These are phyloP conservation scores for Copromyces sp. DNA, from an alignment of 495 filamentous ascomycete species.

Conservation along the genomic window DNA sequence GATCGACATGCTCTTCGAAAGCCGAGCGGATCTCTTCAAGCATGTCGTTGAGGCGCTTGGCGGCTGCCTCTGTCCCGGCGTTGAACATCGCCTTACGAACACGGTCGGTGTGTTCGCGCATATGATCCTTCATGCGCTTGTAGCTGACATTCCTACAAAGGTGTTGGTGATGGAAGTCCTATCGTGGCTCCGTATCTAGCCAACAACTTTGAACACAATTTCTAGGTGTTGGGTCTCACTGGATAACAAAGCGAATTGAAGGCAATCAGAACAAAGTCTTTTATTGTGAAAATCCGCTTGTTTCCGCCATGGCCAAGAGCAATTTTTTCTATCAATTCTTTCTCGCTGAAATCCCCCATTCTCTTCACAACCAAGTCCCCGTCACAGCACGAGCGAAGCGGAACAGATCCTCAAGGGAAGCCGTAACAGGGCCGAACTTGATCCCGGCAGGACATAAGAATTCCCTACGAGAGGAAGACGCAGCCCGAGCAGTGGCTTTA, in stretches of 20 bases:
- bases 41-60: slow-evolving; percentile 23
- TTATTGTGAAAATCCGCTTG: neutral
- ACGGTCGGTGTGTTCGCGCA: slow-evolving; percentile 32
- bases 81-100: slow-evolving; percentile 37
- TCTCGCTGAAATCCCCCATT: neutral
- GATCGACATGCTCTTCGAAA: slow-evolving; percentile 30
- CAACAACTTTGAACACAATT: no score
- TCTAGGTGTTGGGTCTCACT: neutral
- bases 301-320: neutral
- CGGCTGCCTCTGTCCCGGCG: slow-evolving; percentile 25
- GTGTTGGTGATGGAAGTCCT: neutral
- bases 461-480: neutral
- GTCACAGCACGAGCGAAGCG: neutral
- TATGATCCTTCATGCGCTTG: slow-evolving; percentile 38
- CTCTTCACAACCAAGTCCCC: neutral
- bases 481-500: neutral
- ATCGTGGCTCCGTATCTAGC: no score
- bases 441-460: neutral
- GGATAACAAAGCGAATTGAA: neutral
- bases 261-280: neutral
- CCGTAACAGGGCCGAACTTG: neutral
- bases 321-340: neutral
- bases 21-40: slow-evolving; percentile 21
- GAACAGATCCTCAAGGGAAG: neutral
- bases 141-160: slow-evolving; percentile 33